Evolutionary conservation across 192 early-diverging fungal genomes (phyloP), one percentile per base, ranked within the genome.

Genomic region (Rhizophagus sp.): DNA sequence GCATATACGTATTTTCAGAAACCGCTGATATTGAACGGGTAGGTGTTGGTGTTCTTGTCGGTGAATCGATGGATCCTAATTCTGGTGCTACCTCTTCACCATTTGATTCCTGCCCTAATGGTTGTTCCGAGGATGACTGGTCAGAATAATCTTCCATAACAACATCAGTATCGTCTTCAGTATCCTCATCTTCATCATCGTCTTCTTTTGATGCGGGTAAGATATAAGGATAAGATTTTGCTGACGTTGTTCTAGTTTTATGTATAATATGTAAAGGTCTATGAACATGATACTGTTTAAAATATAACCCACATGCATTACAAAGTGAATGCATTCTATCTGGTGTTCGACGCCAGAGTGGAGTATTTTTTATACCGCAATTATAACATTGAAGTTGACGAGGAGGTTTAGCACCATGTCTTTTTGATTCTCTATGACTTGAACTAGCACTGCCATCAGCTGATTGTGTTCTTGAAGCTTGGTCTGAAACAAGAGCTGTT

Each of bases 301-400:
- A 95, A 85, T 93, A 98, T 65, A 98, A 87, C 4, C 96, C 96
- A 79, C 96, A 98, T 1, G 96, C 96, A 67, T 98, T 98, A 86
- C 96, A 98, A 11, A 98, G 89, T 15, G 94, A 90, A 71, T 94
- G 91, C 80, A 92, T 90, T 68, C 96, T 95, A 44, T 90, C 87
- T 22, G 90, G 85, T 79, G 94, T 90, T 36, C 95, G 85, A 19
- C 96, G 90, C 96, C 96, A 98, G 65, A 98, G 87, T 25, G 95
- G 91, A 6, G 96, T 98, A 65, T 92, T 91, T 30, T 90, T 96
- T 7, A 94, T 95, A 34, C 83, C 79, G 88, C 96, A 97, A 85
- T 97, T 96, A 67, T 81, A 88, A 85, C 95, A 96, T 70, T 85
- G 83, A 17, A 86, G 67, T 27, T 82, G 80, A 50, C 85, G 79